Percentiles rank a stretch among this genome's conserved stretches.
Conservation (phyloP, 2,329 filamentous ascomycete genomes). For the Ceratocystis lukuohia region DNA sequence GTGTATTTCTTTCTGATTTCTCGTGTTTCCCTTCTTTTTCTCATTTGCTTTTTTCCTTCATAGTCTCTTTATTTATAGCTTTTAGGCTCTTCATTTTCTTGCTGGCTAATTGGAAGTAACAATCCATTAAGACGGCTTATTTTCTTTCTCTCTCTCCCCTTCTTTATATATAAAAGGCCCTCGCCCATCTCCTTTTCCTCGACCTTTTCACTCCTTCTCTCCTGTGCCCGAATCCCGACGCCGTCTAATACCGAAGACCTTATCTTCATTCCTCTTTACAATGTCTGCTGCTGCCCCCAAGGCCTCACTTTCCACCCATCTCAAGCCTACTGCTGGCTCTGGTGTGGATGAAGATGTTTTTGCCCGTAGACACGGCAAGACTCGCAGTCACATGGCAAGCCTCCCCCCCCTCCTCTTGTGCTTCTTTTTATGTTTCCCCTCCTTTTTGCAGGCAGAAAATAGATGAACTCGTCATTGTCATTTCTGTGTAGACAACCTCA, state of each 20-base stretch:
- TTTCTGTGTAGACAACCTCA: too few species aligned
- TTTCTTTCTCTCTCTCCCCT: neutral
- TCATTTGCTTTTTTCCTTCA: conserved; percentile 12
- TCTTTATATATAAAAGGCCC: neutral
- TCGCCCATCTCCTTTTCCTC: conserved; percentile 1
- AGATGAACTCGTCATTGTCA: too few species aligned
- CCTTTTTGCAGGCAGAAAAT: neutral
- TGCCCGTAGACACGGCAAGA: conserved; percentile 65
- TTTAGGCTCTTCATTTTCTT: conserved; percentile 4
- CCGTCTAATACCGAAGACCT: conserved; percentile 15
- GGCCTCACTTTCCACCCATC: conserved; percentile 69
- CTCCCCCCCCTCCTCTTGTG: neutral
- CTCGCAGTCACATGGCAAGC: conserved; percentile 74
- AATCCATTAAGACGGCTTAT: neutral
- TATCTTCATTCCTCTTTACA: conserved; percentile 22
- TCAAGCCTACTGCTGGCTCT: conserved; percentile 45
- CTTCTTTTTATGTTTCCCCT: neutral
- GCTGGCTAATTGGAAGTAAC: conserved; percentile 6
- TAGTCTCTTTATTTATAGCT: conserved; percentile 9
- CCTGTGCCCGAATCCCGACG: conserved; percentile 17
- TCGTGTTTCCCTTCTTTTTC: conserved; percentile 12
- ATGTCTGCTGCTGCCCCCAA: conserved; percentile 51
- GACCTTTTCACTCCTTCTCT: conserved; percentile 3
- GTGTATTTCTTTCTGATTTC: neutral
- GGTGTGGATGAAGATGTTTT: conserved; percentile 30